Base-by-base conservation (phyloP, 1,284 basidiomycete species). In the Trichosporon coremiiforme region DNA sequence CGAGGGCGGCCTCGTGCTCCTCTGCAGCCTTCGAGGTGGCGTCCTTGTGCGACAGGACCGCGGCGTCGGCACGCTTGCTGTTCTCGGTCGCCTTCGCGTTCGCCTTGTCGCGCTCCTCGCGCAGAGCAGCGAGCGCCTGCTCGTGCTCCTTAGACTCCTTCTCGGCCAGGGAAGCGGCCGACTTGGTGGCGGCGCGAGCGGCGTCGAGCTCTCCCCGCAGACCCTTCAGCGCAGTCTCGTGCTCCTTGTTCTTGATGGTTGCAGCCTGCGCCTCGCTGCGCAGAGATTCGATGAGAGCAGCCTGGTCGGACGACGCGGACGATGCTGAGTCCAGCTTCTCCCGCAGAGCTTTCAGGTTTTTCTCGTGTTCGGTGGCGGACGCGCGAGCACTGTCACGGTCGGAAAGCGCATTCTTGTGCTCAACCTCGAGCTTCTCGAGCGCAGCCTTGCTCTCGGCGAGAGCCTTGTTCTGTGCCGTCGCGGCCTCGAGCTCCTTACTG, bases 341-440 rank as follows among this genome's bases (percentile, higher is more conserved):
- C 3, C 69, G 69, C 12, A 74, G 60, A 12, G 65, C 64, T 1
- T 66, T 47, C 12, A 74, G 66, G 15, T 64, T 38, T 9, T n/a
- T 17, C 69, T 74, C 73, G 25, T 69, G 70, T 57, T 69, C 65
- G 2, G 47, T 17, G 0, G 47, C 66, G 2, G 64, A 45, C 0
- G 67, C 15, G 15, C 57, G 65, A 1, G 71, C 65, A 2, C 45
- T 31, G 15, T 67, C 69, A 8, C 70, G 57, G 1, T 67, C 65
- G 0, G 41, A 13, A 13, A 64, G 33, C 4, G 69, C 17, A 4
- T 50, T 50, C 15, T 45, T 38, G 66, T 74, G 68, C 66, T 77
- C 69, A 2, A 31, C 68, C 47, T 70, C 66, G 25, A 79, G 71
- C 72, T 77, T 76, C 20, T 71, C 69, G 55, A 76, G 65, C 10